Conservation (phyloP, 495 filamentous ascomycete genomes). For the Platismatia glauca region DNA sequence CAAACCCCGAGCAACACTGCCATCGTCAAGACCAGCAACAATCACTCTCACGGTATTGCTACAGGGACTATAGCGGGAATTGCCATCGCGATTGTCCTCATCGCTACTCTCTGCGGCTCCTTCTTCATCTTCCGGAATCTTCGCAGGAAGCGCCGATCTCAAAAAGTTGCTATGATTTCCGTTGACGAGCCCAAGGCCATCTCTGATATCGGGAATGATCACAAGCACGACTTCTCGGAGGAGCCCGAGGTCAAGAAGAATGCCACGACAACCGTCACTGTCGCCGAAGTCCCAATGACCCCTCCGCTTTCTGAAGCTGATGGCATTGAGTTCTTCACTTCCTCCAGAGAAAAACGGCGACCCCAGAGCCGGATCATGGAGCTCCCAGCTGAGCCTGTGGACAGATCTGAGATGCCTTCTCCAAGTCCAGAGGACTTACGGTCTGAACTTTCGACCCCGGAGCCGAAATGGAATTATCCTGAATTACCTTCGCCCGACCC, state of each 20-base stretch:
- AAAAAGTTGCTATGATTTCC: neutral
- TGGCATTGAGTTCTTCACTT: constrained; percentile 5
- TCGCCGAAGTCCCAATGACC: constrained; percentile 16
- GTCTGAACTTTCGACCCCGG: constrained; percentile 20
- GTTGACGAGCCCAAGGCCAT: neutral
- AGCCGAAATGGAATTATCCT: constrained; percentile 9
- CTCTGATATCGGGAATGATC: constrained; percentile 2
- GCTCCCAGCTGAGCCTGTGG: constrained; percentile 15
- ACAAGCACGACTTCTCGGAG: constrained; percentile 11
- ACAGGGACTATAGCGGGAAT: constrained; percentile 20
- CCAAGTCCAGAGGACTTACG: constrained; percentile 10
- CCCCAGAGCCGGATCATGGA: constrained; percentile 13
- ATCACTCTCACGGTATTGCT: constrained; percentile 12
- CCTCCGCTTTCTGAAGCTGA: constrained; percentile 15
- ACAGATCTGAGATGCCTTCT: constrained; percentile 12
- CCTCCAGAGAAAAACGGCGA: constrained; percentile 1
- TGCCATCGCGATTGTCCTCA: constrained; percentile 18
- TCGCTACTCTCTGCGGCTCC: constrained; percentile 12
- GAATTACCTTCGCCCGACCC: constrained; percentile 20
- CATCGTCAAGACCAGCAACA: constrained; percentile 8
- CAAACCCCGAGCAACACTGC: constrained; percentile 9
- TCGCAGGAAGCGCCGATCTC: constrained; percentile 1
- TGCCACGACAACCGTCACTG: constrained; percentile 6
- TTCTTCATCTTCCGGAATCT: constrained; percentile 14
- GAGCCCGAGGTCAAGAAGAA: constrained; percentile 14